Base-by-base conservation (phyloP, 2,329 filamentous ascomycete species). In the Ceratocystis variospora region DNA sequence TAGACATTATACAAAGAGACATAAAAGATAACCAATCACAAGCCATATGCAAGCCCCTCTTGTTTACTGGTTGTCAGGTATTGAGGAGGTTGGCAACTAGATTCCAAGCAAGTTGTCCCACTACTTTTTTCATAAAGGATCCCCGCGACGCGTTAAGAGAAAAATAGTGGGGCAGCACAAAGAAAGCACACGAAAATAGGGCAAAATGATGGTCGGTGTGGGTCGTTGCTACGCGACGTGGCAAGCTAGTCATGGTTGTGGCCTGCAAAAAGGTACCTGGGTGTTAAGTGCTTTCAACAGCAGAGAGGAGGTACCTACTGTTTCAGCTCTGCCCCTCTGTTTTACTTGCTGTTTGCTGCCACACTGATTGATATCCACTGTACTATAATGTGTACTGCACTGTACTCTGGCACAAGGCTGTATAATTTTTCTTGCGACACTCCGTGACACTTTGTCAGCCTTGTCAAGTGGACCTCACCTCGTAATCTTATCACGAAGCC, bases 11-110 rank as follows among this genome's bases (percentile, higher is more conserved):
- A n/a, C 12, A 59, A 37, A 59, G 55, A 19, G 59, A 63, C 37
- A 64, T 59, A 37, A 22, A 67, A 44, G 17, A 57, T 64, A 64
- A 28, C 67, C 67, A 68, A 69, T 69, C 62, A 69, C 59, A 65
- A n/a, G n/a, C 22, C 41, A n/a, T 6, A n/a, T 41, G 37, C n/a
- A 22, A 7, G 19, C 57, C 31, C 37, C n/a, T 41, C 65, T 37
- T 68, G 37, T 68, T 68, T 66, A 68, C 61, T 63, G 62, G 33
- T 41, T 19, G 28, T 53, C 57, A 3, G 33, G 45, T 66, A 66
- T 63, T 65, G 15, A 33, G 66, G 66, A 66, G 66, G 66, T 45
- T 68, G 66, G 66, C n/a, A 63, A 61, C 44, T 17, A 28, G 50
- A 53, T 62, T 33, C 62, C 37, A 48, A 5, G 19, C 25, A 41